Base-by-base conservation (phyloP, 2,329 filamentous ascomycete species). In the Aspergillus alliaceus region DNA sequence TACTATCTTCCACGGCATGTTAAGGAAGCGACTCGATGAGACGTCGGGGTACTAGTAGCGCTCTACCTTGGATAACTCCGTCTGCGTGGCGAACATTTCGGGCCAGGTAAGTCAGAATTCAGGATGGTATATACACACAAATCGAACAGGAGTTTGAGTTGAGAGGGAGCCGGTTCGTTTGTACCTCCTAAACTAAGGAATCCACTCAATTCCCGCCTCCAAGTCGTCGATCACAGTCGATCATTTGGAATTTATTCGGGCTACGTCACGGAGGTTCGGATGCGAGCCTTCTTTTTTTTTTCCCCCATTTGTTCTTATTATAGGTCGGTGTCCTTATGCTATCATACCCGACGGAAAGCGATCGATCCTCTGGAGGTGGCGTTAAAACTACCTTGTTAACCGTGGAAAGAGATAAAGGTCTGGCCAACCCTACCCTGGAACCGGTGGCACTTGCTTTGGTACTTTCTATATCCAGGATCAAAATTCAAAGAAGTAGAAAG, bases 1-100 rank as follows among this genome's bases (percentile, higher is more conserved):
- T 63, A 55, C 29, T 53, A 60, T 54, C 53, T 63, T 14, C 51
- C 62, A 24, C 40, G 39, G 48, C 53, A 57, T 53, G 58, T 56
- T 27, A 51, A 51, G 12, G 51, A 58, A 12, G 46, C 29, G 9
- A 34, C 51, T 2, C 24, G n/a, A 53, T 15, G 32, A 39, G 25
- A 51, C 34, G 7, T n/a, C n/a, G n/a, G 6, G 32, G 44, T 48
- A 32, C 44, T 18, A 32, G 27, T 48, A 32, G 25, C 22, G n/a
- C 20, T 31, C 8, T 11, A 14, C n/a, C 5, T 31, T 7, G 27
- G 44, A 32, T 34, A 32, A 37, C 44, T 48, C 29, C 20, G 32
- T 12, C n/a, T 12, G 27, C 15, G 44, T 44, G 40, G 40, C 40
- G 40, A 44, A 44, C 27, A 27, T 18, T 44, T 11, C 2, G 40